Percentiles rank a stretch among this genome's conserved stretches.
phyloP scores from a whole-genome alignment of 106 monocot genomes.

The Iris macrosiphon region DNA sequence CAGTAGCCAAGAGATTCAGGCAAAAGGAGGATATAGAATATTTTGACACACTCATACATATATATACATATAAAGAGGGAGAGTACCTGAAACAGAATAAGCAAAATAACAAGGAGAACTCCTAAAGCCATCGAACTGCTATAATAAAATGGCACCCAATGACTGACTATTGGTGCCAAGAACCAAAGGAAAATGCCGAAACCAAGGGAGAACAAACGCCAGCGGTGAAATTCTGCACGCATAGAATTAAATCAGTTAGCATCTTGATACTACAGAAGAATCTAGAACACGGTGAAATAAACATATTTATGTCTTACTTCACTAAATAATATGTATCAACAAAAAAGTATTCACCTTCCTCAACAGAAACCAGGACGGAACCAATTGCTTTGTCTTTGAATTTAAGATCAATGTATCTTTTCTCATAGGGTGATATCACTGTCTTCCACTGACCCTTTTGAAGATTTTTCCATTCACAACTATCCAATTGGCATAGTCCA shows the following conservation, averaged over 20 bases:
- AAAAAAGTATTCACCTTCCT: conserved; percentile 47
- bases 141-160: no score
- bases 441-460: conserved; percentile 57
- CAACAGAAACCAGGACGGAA: conserved; percentile 37
- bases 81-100: conserved; percentile 85
- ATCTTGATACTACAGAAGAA: no score
- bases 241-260: not conserved
- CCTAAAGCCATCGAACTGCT: no score
- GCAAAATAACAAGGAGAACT: no score
- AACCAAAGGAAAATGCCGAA: no score
- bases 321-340: not conserved
- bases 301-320: no score
- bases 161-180: no score
- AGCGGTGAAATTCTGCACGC: conserved; percentile 81
- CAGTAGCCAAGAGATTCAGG: not conserved
- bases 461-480: conserved; percentile 59
- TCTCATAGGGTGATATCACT: conserved; percentile 63
- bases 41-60: no score
- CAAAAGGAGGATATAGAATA: not conserved
- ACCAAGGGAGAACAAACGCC: no score
- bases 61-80: not conserved
- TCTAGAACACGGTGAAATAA: no score
- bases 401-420: conserved; percentile 68
- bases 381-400: conserved; percentile 26
- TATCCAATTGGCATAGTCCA: conserved; percentile 53